Percentiles rank a stretch among this genome's conserved stretches.
These are phyloP conservation scores for Fusarium sp. DNA, from an alignment of 2,329 filamentous ascomycete genomes.

Conservation along the genomic window DNA sequence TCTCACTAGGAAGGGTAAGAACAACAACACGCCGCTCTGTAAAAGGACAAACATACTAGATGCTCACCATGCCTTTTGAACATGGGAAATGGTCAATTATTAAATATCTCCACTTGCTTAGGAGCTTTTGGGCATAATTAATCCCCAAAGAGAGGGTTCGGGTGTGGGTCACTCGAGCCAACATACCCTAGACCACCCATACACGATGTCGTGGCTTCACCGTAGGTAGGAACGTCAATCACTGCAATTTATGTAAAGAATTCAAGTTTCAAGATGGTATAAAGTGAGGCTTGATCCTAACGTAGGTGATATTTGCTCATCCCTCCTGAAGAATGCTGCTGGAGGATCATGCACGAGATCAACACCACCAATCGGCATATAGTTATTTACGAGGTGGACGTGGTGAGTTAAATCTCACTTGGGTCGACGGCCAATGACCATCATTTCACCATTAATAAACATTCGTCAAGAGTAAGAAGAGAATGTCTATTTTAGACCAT, in stretches of 20 bases:
- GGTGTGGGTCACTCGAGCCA: neutral
- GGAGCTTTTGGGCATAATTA: neutral
- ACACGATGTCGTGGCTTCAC: neutral
- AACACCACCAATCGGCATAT: neutral
- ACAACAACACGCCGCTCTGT: neutral
- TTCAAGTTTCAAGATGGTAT: neutral
- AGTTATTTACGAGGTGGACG: neutral
- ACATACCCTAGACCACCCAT: neutral
- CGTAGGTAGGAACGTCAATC: neutral
- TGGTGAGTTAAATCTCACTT: neutral
- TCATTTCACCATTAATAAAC: neutral
- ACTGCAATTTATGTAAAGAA: neutral
- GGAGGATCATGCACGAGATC: neutral
- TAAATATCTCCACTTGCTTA: neutral
- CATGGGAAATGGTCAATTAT: neutral
- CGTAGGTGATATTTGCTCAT: neutral
- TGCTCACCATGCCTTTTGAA: neutral
- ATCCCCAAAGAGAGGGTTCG: neutral
- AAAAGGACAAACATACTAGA: neutral
- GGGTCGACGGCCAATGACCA: neutral
- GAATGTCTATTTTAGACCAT: neutral
- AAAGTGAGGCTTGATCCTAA: neutral
- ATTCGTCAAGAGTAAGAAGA: too few relatives aligned
- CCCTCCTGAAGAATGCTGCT: neutral
- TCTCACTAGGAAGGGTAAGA: too few relatives aligned